Conservation (phyloP, 2,329 filamentous ascomycete species). For the Talaromyces sp. region DNA sequence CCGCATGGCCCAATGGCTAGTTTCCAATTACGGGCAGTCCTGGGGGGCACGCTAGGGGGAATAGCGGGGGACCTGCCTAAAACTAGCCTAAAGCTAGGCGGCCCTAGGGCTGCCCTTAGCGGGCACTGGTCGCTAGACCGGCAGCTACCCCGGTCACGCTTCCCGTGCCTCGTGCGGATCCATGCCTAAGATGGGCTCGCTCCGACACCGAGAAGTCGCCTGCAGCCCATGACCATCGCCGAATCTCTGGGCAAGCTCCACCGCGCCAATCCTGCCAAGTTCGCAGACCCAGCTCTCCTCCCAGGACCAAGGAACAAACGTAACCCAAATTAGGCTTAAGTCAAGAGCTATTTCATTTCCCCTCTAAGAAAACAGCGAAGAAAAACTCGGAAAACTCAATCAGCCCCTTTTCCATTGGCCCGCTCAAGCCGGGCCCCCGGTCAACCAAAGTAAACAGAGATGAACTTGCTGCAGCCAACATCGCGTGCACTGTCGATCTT, state of each 20-base stretch:
- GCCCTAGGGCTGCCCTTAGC: neutral
- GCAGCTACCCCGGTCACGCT: neutral
- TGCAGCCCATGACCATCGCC: neutral
- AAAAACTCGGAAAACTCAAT: neutral
- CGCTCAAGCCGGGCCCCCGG: neutral
- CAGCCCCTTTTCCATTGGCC: neutral
- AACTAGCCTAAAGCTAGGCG: neutral
- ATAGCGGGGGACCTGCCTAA: neutral
- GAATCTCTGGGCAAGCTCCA: neutral
- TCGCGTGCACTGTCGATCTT: conserved; percentile 1
- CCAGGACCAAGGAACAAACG: neutral
- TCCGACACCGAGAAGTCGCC: neutral
- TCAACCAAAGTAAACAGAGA: neutral
- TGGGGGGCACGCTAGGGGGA: neutral
- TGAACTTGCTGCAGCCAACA: neutral
- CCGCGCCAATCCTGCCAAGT: neutral
- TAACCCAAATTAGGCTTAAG: neutral
- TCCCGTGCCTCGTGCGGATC: neutral
- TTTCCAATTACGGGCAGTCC: neutral
- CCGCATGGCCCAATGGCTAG: neutral
- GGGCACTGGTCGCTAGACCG: neutral
- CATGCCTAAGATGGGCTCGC: neutral
- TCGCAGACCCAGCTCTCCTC: neutral
- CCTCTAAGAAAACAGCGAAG: neutral
- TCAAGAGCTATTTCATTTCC: neutral